Conservation (phyloP, 139 green algal genomes). For the Chlamydomonas incerta region DNA sequence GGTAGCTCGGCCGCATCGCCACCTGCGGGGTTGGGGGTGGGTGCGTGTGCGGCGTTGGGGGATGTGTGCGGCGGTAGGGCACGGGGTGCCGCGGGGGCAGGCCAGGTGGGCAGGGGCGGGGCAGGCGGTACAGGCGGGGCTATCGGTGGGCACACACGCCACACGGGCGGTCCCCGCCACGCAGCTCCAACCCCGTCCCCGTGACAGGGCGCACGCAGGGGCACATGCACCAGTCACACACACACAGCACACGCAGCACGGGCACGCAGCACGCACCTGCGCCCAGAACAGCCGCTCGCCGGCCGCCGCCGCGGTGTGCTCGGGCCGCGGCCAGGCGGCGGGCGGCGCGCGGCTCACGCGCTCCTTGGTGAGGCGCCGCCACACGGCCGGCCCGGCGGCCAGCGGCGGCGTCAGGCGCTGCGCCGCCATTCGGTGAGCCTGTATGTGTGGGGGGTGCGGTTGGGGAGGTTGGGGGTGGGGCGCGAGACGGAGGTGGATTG, state of each 20-base stretch:
- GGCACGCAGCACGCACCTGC: neutral
- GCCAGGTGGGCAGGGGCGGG: too few relatives aligned
- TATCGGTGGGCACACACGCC: too few relatives aligned
- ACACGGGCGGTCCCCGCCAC: too few relatives aligned
- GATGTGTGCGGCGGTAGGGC: too few relatives aligned
- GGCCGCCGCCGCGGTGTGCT: constrained; percentile 27
- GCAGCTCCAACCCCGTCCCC: too few relatives aligned
- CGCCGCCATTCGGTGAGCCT: constrained; percentile 47
- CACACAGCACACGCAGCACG: too few relatives aligned
- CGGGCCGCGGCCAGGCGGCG: constrained; percentile 31
- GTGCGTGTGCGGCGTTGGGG: too few relatives aligned
- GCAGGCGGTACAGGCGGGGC: too few relatives aligned
- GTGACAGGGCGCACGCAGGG: too few relatives aligned
- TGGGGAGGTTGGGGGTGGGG: neutral
- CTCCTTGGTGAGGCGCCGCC: neutral
- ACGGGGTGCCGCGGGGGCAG: too few relatives aligned
- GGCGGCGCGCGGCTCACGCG: neutral
- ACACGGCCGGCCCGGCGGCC: constrained; percentile 49
- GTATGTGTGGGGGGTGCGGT: neutral
- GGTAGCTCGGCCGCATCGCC: constrained; percentile 12
- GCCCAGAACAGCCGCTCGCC: constrained; percentile 57
- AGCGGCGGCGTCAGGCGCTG: constrained; percentile 35
- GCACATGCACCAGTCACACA: too few relatives aligned
- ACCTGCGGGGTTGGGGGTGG: neutral
- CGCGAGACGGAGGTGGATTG: too few relatives aligned